Conservation (phyloP, 768 basidiomycete species). For the Mycena pura region DNA sequence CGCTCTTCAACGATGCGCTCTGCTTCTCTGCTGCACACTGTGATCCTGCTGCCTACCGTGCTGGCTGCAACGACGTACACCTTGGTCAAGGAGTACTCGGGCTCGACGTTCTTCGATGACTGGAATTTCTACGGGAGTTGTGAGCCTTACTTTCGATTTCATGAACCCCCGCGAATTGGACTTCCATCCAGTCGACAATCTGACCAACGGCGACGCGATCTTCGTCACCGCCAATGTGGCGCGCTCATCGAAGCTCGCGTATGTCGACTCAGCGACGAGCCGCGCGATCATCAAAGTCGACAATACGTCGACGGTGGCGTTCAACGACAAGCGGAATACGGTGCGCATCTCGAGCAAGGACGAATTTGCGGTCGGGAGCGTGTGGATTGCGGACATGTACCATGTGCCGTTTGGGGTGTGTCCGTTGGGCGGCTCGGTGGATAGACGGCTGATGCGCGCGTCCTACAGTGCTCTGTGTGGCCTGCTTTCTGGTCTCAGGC, state of each 20-base stretch:
- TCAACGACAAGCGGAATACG: constrained; percentile 67
- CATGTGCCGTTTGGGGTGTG: constrained; percentile 70
- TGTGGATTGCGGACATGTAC: constrained; percentile 70
- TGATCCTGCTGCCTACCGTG: constrained; percentile 7
- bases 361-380: constrained; percentile 60
- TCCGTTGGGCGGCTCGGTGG: constrained; percentile 14
- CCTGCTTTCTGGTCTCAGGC: constrained; percentile 71
- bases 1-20: too few species aligned
- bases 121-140: constrained; percentile 72
- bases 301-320: constrained; percentile 61
- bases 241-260: constrained; percentile 58
- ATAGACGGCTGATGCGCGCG: background rate
- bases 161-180: background rate
- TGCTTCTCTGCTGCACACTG: too few species aligned
- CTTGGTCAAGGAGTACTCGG: constrained; percentile 62
- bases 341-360: constrained; percentile 69
- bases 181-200: constrained; percentile 64
- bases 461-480: constrained; percentile 74
- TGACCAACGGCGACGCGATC: constrained; percentile 61
- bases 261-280: constrained; percentile 65
- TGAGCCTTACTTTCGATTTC: constrained; percentile 25
- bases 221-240: constrained; percentile 59
- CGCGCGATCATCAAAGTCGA: constrained; percentile 83
- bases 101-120: constrained; percentile 67
- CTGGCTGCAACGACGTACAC: constrained; percentile 49